These are phyloP conservation scores for Silene conica DNA, from an alignment of 148 eudicot species.

Conservation along the genomic window DNA sequence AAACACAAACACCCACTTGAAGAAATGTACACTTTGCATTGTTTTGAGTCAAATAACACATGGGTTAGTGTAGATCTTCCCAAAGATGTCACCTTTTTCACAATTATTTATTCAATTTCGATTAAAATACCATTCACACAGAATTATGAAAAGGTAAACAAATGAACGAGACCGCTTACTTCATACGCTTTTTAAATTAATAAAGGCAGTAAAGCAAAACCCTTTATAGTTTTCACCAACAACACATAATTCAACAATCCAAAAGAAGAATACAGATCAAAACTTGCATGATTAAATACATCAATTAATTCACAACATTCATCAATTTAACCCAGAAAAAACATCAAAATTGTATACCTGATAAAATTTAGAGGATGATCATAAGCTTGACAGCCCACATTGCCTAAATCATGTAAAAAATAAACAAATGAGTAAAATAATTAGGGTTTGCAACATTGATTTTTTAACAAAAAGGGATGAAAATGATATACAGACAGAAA, in stretches of 20 bases:
- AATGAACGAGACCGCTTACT: neutral
- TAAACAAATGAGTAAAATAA: neutral
- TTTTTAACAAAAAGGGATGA: neutral
- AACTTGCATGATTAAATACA: neutral
- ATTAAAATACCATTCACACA: too few relatives aligned
- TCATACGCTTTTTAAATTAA: neutral
- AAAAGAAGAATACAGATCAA: constrained; percentile 1
- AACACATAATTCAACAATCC: neutral
- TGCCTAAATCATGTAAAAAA: neutral
- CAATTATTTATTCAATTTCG: too few relatives aligned
- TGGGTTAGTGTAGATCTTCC: constrained; percentile 19
- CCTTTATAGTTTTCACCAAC: neutral
- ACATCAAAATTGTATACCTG: neutral
- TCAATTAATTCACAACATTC: neutral
- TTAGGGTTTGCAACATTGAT: neutral
- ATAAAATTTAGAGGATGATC: constrained; percentile 5
- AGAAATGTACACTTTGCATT: constrained; percentile 6
- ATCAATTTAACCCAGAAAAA: neutral
- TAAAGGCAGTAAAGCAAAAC: neutral
- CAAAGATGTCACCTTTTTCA: constrained; percentile 17
- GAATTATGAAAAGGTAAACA: too few relatives aligned
- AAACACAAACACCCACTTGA: constrained; percentile 12
- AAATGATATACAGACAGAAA: neutral
- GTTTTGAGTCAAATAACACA: constrained; percentile 16
- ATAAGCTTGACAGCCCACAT: constrained; percentile 8